These are phyloP conservation scores for Amauroascus verrucosus DNA, from an alignment of 2,329 filamentous ascomycete genomes.

Conservation along the genomic window DNA sequence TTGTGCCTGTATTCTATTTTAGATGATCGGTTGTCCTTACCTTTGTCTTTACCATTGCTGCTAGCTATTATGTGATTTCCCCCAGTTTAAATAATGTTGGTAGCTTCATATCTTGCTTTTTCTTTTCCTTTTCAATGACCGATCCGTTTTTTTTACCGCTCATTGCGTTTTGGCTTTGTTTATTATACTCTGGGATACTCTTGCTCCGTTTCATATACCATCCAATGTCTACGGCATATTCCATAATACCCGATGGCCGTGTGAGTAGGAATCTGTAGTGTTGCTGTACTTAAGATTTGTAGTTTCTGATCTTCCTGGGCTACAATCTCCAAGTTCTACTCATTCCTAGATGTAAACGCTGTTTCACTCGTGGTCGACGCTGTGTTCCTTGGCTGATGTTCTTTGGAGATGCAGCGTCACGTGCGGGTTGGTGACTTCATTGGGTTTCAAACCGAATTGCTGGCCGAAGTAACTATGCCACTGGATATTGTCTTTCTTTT, in stretches of 20 bases:
- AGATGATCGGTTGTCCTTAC: neutral
- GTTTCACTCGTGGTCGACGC: too few relatives aligned
- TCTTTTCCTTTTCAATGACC: neutral
- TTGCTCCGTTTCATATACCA: neutral
- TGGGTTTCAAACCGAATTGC: too few relatives aligned
- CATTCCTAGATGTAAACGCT: too few relatives aligned
- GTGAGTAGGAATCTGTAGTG: neutral
- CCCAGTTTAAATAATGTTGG: slow-evolving; percentile 3
- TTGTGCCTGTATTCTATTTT: slow-evolving; percentile 9
- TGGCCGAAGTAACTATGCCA: too few relatives aligned
- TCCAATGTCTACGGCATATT: neutral
- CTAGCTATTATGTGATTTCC: neutral
- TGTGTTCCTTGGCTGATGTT: too few relatives aligned
- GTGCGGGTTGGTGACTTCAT: neutral
- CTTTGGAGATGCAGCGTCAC: neutral
- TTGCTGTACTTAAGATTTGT: too few relatives aligned
- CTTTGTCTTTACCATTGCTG: neutral
- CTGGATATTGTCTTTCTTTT: too few relatives aligned
- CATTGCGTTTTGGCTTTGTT: neutral
- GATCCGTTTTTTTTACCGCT: neutral
- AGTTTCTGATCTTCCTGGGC: too few relatives aligned
- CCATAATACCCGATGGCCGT: neutral
- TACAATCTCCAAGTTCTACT: too few relatives aligned
- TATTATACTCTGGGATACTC: neutral
- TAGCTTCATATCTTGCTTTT: slow-evolving; percentile 1